Base-by-base conservation (phyloP, 2,329 filamentous ascomycete genomes). In the Trichoderma aggressivum region DNA sequence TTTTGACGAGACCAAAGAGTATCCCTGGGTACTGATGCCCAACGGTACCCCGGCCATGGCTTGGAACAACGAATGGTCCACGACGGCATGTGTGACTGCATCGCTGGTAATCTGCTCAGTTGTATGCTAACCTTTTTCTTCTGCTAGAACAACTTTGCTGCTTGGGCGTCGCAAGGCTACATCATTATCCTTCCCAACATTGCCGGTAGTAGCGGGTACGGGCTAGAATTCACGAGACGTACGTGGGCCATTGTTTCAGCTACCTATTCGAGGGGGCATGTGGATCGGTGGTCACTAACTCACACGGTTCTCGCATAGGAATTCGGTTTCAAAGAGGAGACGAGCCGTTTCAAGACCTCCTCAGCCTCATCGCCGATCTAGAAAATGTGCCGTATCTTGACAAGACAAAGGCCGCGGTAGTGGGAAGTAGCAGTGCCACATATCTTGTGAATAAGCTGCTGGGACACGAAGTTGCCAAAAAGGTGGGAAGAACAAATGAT, bases 131-230 rank as follows among this genome's bases (percentile, higher is more conserved):
- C 34, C 6, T 10, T 21, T 47, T 5, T n/a, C n/a, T 16, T 10
- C n/a, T 16, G 21, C 24, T 66, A 87, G 73, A 87, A 84, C 84
- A 89, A 89, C 72, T 81, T 83, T 1, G 84, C 84, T 1, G 79
- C 87, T 3, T 90, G 87, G 80, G 88, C 88, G 5, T 86, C 89
- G 74, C 86, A 90, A 75, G 88, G 88, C 10, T 90, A 89, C 72
- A 80, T 89, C 11, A 84, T 89, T 2, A 80, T 90, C n/a, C 80
- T 84, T 7, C 88, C 88, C 4, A 89, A 90, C 73, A 85, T 88
- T 2, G 86, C 86, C 0, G 88, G 88, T 24, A 88, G 86, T 70
- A 84, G 82, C 3, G 86, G 87, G 0, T 90, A 87, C 71, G 88
- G 88, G 1, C 80, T 77, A 10, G 79, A 80, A 0, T 81, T 82